Percentiles rank a stretch among this genome's conserved stretches.
phyloP scores from a whole-genome alignment of 2,329 filamentous ascomycete species.

The Sordariomycetes sp. region DNA sequence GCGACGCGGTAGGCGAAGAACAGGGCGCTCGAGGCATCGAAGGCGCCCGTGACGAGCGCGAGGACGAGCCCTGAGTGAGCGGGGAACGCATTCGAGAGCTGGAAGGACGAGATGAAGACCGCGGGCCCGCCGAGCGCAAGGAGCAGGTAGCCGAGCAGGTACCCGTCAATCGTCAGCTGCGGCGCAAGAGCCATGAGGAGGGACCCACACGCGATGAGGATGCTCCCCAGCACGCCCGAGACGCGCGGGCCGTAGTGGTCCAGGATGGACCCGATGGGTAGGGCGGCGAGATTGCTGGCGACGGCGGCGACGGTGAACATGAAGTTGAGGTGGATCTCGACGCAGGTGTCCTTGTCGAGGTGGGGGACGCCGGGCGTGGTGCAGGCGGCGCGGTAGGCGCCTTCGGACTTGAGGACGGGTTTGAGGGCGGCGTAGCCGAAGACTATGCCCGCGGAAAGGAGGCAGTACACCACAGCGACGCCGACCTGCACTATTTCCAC shows the following conservation, averaged over 20 bases:
- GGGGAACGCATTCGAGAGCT: constrained; percentile 75
- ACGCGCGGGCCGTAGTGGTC: constrained; percentile 71
- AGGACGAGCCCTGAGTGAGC: constrained; percentile 65
- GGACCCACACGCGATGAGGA: constrained; percentile 57
- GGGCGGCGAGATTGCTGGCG: constrained; percentile 72
- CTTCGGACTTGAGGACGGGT: constrained; percentile 61
- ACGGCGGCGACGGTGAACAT: constrained; percentile 91
- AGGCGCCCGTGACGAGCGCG: constrained; percentile 67
- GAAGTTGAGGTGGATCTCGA: constrained; percentile 59
- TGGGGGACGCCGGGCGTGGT: constrained; percentile 12
- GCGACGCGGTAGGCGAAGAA: constrained; percentile 63
- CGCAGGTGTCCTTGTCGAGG: constrained; percentile 23
- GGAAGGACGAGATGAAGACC: constrained; percentile 71
- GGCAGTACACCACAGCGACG: constrained; percentile 23
- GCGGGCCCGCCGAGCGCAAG: constrained; percentile 70
- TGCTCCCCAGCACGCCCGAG: constrained; percentile 57
- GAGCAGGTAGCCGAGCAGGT: constrained; percentile 61
- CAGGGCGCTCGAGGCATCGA: constrained; percentile 69
- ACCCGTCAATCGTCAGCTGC: constrained; percentile 57
- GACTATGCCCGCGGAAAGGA: constrained; percentile 48
- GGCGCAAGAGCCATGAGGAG: constrained; percentile 57
- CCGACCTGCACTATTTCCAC: constrained; percentile 22
- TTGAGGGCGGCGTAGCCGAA: constrained; percentile 82
- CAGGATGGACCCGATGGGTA: constrained; percentile 75
- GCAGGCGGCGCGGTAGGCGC: constrained; percentile 57